Evolutionary conservation across 352 stramenopile species (phyloP), one percentile per base, ranked within the genome.

Genomic region (Phytopythium kandeliae): DNA sequence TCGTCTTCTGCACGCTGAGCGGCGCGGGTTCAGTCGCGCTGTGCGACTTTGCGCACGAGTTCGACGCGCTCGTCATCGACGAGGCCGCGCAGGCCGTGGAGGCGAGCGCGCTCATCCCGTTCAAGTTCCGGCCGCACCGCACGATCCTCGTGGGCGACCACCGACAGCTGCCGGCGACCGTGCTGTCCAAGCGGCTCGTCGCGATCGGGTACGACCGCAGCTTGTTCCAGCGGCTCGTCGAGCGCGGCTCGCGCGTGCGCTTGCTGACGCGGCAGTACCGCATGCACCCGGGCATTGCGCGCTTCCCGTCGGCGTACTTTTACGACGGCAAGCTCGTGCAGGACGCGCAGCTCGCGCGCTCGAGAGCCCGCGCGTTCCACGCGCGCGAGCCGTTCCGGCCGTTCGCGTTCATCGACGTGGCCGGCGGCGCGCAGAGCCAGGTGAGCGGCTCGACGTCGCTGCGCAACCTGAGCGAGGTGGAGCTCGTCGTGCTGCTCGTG

Each of bases 71-170:
- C 4, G 79, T 99, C 34, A 97, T 99, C 48, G 96, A 99, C 63
- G 97, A 99, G 66, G 97, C 96, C 5, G 97, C 96, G 2, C 96
- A 99, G 69, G 95, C 93, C 3, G 74, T 99, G 24, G 97, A 99
- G 63, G 90, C 89, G 10, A 97, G 85, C 12, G 94, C 92, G 51
- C 97, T 97, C 65, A 98, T 99, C 65, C 96, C 96, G n/a, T 82
- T 99, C 48, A 89, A 96, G 61, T 97, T 95, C 25, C 79, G 85
- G 42, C 80, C 85, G 8, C 74, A 86, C 19, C 74, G 79, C 30
- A 48, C 86, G 31, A 76, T 97, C 9, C 64, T 98, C 15, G 90
- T 95, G 0, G 92, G 89, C 16, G 97, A 99, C 69, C 97, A 99
- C 58, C 91, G 89, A 34, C 97, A 99, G 75, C 70, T 99, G 11